These are phyloP conservation scores for Coemansia sp. DNA, from an alignment of 192 early-diverging fungal genomes.

Conservation along the genomic window DNA sequence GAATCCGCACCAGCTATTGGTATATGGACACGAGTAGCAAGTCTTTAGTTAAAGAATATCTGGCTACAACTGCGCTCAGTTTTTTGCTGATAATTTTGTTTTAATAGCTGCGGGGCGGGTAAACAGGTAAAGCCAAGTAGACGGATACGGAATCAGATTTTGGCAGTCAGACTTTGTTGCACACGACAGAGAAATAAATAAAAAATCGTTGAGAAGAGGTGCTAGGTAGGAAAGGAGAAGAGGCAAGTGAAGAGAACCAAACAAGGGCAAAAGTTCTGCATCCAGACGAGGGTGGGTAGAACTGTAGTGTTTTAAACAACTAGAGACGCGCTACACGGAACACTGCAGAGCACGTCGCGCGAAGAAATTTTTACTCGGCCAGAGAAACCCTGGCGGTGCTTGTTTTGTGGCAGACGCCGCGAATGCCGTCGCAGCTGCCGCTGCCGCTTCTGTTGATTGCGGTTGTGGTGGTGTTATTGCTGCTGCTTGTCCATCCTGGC, in stretches of 20 bases:
- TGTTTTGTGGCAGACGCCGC: background rate
- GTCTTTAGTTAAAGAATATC: constrained; percentile 6
- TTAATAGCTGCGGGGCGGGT: background rate
- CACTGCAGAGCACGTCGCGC: constrained; percentile 3
- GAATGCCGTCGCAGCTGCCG: background rate
- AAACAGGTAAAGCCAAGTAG: background rate
- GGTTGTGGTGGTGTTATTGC: too few relatives aligned
- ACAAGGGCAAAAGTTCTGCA: too few relatives aligned
- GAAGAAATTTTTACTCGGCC: constrained; percentile 13
- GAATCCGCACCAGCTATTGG: too few relatives aligned
- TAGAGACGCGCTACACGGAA: constrained; percentile 2
- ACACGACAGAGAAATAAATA: constrained; percentile 1
- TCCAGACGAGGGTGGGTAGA: constrained; percentile 9
- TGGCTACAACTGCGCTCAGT: too few relatives aligned
- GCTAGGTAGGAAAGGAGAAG: background rate
- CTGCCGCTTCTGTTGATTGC: background rate
- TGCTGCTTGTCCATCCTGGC: background rate
- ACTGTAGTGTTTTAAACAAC: constrained; percentile 12
- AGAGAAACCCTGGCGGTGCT: background rate
- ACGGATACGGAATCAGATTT: constrained; percentile 6
- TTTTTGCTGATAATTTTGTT: too few relatives aligned
- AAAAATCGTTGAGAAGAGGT: background rate
- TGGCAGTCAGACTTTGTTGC: background rate
- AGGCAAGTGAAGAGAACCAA: background rate
- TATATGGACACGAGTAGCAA: too few relatives aligned